Conservation (phyloP, 192 early-diverging fungal species). For the Umbelopsis isabellina region DNA sequence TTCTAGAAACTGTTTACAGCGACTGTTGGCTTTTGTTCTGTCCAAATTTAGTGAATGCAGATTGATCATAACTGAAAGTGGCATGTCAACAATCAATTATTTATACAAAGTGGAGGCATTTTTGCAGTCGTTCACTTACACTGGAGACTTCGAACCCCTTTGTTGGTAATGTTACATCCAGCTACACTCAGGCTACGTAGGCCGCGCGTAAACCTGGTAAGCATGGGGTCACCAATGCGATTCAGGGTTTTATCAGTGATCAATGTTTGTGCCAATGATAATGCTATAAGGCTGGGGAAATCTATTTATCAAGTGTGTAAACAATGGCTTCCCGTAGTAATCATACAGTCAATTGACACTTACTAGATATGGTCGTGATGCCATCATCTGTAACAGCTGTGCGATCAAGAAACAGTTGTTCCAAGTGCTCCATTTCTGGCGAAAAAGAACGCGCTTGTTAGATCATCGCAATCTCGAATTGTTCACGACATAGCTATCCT, state of each 20-base stretch:
- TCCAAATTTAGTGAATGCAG: slow-evolving; percentile 18
- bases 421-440: slow-evolving; percentile 2
- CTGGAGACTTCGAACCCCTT: neutral
- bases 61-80: slow-evolving; percentile 7
- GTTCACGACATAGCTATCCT: no score
- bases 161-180: slow-evolving; percentile 3
- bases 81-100: slow-evolving; percentile 17
- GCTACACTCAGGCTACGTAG: slow-evolving; percentile 7
- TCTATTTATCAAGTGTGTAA: neutral
- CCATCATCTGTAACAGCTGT: neutral
- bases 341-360: neutral
- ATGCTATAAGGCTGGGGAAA: neutral
- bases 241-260: slow-evolving; percentile 1
- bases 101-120: neutral
- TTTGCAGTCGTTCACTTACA: neutral
- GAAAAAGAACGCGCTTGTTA: neutral
- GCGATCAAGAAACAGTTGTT: slow-evolving; percentile 17
- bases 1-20: slow-evolving; percentile 11
- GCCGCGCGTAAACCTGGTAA: neutral
- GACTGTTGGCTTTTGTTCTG: slow-evolving; percentile 6
- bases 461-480: neutral
- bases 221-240: slow-evolving; percentile 1
- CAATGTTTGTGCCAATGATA: neutral
- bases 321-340: neutral
- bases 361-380: slow-evolving; percentile 3